Evolutionary conservation across 768 basidiomycete species (phyloP).

Genomic region (Mycena rebaudengoi): DNA sequence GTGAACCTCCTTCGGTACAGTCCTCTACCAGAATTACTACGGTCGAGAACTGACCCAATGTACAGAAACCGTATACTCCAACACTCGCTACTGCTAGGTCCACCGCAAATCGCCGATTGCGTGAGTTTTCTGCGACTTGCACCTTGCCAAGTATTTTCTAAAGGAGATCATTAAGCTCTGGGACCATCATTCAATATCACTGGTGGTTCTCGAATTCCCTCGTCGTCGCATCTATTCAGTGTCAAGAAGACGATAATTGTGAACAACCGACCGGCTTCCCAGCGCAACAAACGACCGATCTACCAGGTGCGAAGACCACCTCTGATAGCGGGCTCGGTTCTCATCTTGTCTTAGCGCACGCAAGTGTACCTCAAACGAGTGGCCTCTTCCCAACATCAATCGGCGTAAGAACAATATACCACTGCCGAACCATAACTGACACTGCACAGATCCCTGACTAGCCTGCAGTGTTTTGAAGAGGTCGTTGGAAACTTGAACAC

Average conservation of each 20-base stretch:
- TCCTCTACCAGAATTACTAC: not conserved
- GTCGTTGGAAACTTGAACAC: constrained; percentile 2
- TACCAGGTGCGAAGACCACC: too few species aligned
- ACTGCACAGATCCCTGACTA: not conserved
- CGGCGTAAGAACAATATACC: not conserved
- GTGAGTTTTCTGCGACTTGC: not conserved
- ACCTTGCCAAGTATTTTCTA: not conserved
- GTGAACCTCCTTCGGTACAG: not conserved
- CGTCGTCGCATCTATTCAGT: too few species aligned
- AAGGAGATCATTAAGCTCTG: not conserved
- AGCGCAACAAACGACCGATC: too few species aligned
- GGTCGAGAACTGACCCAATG: too few species aligned
- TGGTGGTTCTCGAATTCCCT: too few species aligned
- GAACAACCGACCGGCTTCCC: too few species aligned
- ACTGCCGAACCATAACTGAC: not conserved
- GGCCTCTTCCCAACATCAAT: not conserved
- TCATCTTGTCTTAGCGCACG: not conserved
- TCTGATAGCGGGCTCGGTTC: too few species aligned
- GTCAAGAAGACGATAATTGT: too few species aligned
- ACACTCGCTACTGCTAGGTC: not conserved
- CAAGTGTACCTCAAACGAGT: not conserved
- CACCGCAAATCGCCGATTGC: not conserved
- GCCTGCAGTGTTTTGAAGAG: not conserved
- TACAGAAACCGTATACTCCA: not conserved
- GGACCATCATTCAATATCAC: too few species aligned